Conservation (phyloP, 2,329 filamentous ascomycete species). For the Apiospora aurea region DNA sequence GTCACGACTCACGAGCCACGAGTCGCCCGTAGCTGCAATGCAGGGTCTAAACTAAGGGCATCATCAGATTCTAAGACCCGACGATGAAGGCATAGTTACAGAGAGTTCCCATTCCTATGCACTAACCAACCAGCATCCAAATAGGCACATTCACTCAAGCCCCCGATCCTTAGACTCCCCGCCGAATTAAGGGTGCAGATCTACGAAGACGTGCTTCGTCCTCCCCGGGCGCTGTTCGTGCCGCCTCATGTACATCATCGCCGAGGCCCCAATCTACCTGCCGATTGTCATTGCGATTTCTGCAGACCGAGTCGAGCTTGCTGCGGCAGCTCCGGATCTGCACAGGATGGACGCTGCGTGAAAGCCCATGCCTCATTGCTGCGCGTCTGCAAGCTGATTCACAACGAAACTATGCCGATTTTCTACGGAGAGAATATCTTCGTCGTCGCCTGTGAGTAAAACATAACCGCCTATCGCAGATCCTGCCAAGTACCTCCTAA, state of each 20-base stretch:
- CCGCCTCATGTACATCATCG: constrained; percentile 25
- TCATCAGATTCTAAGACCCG: not conserved
- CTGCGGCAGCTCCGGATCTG: not conserved
- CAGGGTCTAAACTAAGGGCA: not conserved
- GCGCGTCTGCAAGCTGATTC: constrained; percentile 40
- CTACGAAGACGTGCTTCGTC: constrained; percentile 35
- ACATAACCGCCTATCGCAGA: not conserved
- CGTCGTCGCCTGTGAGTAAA: constrained; percentile 34
- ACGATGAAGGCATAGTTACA: not conserved
- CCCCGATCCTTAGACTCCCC: constrained; percentile 38
- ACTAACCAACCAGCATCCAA: not conserved
- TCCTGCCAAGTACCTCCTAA: not conserved
- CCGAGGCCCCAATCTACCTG: constrained; percentile 24
- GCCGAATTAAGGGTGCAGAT: constrained; percentile 41
- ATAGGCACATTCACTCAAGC: not conserved
- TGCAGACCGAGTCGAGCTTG: constrained; percentile 20
- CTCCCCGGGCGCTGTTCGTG: not conserved
- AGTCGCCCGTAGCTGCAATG: not conserved
- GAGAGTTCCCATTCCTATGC: not conserved
- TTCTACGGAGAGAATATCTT: constrained; percentile 42
- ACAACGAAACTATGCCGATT: constrained; percentile 40
- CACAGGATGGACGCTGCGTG: constrained; percentile 18
- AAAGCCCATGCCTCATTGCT: constrained; percentile 36
- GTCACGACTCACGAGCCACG: not conserved
- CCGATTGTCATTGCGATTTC: constrained; percentile 25